Percentiles rank a stretch among this genome's conserved stretches.
Conservation (phyloP, 2,329 filamentous ascomycete species). For the Penicillium sp. region DNA sequence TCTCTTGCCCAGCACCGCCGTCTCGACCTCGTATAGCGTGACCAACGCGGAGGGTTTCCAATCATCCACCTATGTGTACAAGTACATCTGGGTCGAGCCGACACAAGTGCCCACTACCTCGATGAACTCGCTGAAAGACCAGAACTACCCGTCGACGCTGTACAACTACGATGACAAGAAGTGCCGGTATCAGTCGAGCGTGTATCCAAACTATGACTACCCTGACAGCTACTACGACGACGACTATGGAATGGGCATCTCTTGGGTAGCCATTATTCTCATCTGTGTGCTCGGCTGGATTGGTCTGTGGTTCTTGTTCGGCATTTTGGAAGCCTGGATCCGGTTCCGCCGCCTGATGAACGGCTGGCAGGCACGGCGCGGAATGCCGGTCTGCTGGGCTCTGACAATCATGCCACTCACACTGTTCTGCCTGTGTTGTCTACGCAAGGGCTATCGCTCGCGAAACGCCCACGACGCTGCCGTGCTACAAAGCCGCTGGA, state of each 20-base stretch:
- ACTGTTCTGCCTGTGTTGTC: constrained; percentile 29
- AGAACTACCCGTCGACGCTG: constrained; percentile 18
- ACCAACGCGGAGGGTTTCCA: constrained; percentile 30
- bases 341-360: constrained; percentile 40
- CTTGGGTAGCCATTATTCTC: constrained; percentile 31
- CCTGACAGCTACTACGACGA: constrained; percentile 15
- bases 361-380: constrained; percentile 40
- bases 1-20: constrained; percentile 28
- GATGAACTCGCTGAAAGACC: constrained; percentile 28
- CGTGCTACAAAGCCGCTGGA: constrained; percentile 33
- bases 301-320: constrained; percentile 31
- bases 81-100: constrained; percentile 33
- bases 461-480: constrained; percentile 33
- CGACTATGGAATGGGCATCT: constrained; percentile 27
- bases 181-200: constrained; percentile 18
- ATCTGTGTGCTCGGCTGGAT: constrained; percentile 35
- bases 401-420: constrained; percentile 30
- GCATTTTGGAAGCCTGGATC: constrained; percentile 37
- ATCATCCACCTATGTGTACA: constrained; percentile 32
- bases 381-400: constrained; percentile 36
- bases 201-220: constrained; percentile 7
- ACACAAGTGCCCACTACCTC: constrained; percentile 33
- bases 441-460: constrained; percentile 35
- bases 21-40: constrained; percentile 27
- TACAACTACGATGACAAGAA: constrained; percentile 17